phyloP scores from a whole-genome alignment of 305 asterid species.

The Ilex paraguariensis region DNA sequence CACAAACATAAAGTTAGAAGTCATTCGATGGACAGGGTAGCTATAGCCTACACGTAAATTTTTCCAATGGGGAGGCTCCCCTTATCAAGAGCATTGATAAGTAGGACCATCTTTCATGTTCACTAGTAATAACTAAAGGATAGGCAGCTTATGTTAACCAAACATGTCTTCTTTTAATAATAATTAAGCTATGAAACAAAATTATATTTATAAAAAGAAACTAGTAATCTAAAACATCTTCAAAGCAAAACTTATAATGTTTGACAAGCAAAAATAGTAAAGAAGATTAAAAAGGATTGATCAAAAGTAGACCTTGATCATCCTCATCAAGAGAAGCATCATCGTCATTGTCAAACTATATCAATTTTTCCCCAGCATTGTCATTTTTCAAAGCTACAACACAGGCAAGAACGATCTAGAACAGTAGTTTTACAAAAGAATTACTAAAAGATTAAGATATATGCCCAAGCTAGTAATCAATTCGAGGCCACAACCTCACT shows the following conservation, averaged over 20 bases:
- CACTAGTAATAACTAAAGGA: no score
- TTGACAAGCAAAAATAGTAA: background rate
- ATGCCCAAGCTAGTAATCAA: background rate
- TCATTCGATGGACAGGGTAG: no score
- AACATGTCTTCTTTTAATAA: no score
- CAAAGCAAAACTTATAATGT: background rate
- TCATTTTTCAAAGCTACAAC: conserved; percentile 93
- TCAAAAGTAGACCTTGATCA: conserved; percentile 55
- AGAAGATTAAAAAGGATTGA: background rate
- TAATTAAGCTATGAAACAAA: no score
- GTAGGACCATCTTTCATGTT: no score
- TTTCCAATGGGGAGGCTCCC: no score
- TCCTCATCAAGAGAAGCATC: conserved; percentile 94
- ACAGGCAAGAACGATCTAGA: conserved; percentile 78
- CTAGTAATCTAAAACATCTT: background rate
- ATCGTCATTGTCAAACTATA: conserved; percentile 68
- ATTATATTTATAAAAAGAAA: no score
- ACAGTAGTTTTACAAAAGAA: background rate
- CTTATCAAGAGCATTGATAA: no score
- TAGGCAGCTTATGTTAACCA: no score
- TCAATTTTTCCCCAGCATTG: conserved; percentile 61
- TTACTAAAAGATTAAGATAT: background rate
- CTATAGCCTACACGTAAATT: no score
- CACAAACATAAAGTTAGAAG: no score
- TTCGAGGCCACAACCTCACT: background rate